A percentile compares a stretch with the other conserved stretches of the same genome.
Conservation (phyloP, 352 stramenopile species). For the Phytopythium cucurbitacearum region DNA sequence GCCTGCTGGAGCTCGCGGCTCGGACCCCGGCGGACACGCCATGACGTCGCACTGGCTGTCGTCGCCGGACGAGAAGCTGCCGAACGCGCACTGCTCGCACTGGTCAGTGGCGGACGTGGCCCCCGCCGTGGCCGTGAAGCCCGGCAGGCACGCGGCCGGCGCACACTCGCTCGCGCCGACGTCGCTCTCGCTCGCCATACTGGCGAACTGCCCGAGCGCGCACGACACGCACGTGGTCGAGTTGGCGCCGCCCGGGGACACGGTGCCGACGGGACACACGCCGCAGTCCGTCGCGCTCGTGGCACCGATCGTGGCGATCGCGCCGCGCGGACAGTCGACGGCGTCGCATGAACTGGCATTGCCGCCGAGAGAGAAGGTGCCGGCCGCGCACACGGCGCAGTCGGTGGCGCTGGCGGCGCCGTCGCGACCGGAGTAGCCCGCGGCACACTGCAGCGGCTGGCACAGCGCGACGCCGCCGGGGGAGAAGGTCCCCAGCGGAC, state of each 20-base stretch:
- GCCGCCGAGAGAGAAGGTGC: constrained; percentile 32
- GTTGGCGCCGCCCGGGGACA: constrained; percentile 19
- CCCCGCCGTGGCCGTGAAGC: constrained; percentile 12
- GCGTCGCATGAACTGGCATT: constrained; percentile 16
- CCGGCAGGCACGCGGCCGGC: constrained; percentile 13
- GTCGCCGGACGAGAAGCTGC: constrained; percentile 20
- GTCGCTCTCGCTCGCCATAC: constrained; percentile 10
- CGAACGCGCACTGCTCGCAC: constrained; percentile 23
- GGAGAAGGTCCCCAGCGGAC: constrained; percentile 28
- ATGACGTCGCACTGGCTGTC: constrained; percentile 26
- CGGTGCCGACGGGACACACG: constrained; percentile 19
- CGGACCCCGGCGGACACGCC: constrained; percentile 17
- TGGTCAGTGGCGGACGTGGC: constrained; percentile 14
- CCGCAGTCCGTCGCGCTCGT: constrained; percentile 25
- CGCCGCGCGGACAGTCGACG: constrained; percentile 20
- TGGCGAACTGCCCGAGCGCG: constrained; percentile 18
- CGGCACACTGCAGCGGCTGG: constrained; percentile 15
- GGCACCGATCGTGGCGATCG: constrained; percentile 22
- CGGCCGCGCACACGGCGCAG: constrained; percentile 25
- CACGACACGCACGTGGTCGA: constrained; percentile 17
- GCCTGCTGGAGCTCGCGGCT: constrained; percentile 17
- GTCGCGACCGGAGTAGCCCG: constrained; percentile 20
- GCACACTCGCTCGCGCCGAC: constrained; percentile 21
- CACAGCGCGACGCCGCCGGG: constrained; percentile 20
- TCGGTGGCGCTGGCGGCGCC: constrained; percentile 21